Evolutionary conservation across 2,329 filamentous ascomycete genomes (phyloP).

Genomic region (Penicillium sp.): DNA sequence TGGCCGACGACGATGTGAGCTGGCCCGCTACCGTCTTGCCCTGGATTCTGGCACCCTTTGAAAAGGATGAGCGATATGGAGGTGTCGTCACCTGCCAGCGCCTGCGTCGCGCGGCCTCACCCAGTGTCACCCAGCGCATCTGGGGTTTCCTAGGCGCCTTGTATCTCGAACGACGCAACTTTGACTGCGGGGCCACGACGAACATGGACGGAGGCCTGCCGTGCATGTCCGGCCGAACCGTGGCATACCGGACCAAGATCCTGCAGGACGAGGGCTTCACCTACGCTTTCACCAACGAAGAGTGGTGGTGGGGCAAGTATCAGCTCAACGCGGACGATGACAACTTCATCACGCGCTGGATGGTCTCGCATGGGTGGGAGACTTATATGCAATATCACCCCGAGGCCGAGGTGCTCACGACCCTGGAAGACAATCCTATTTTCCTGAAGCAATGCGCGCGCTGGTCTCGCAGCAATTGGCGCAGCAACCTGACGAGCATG

Average conservation of each 20-base stretch:
- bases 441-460: conserved; percentile 90
- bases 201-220: conserved; percentile 94
- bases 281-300: conserved; percentile 83
- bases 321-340: conserved; percentile 95
- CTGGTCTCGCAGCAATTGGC: conserved; percentile 97
- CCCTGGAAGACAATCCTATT: conserved; percentile 78
- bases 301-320: conserved; percentile 70
- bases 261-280: conserved; percentile 79
- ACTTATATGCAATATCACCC: conserved; percentile 92
- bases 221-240: conserved; percentile 90
- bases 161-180: conserved; percentile 90
- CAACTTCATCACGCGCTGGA: conserved; percentile 96
- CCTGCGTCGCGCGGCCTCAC: conserved; percentile 62
- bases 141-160: conserved; percentile 89
- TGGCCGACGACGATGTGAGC: conserved; percentile 93
- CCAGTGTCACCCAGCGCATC: conserved; percentile 55
- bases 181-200: conserved; percentile 92
- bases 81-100: conserved; percentile 90
- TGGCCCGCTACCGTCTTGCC: conserved; percentile 81
- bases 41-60: conserved; percentile 90
- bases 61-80: conserved; percentile 68
- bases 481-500: conserved; percentile 90
- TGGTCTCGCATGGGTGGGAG: conserved; percentile 86
- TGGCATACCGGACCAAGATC: conserved; percentile 85
- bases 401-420: conserved; percentile 88